Percentiles rank a stretch among this genome's conserved stretches.
phyloP scores from a whole-genome alignment of 352 stramenopile species.

The Phytophthora pistaciae region DNA sequence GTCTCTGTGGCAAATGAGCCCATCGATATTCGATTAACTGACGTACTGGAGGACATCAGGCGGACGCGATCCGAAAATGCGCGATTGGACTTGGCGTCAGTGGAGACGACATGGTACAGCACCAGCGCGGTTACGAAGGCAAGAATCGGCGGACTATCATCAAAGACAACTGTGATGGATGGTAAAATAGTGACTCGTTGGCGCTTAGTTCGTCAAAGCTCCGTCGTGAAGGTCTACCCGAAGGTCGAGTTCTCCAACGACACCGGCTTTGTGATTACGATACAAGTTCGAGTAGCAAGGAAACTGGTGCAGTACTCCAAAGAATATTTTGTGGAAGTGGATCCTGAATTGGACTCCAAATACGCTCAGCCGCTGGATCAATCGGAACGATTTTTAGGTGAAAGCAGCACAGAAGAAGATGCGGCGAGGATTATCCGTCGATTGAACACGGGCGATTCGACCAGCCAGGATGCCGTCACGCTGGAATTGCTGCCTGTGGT shows the following conservation, averaged over 20 bases:
- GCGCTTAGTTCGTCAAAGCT: conserved; percentile 26
- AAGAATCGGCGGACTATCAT: conserved; percentile 25
- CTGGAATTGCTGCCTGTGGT: conserved; percentile 10
- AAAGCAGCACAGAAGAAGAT: background rate
- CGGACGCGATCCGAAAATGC: background rate
- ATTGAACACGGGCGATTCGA: background rate
- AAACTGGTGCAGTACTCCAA: conserved; percentile 16
- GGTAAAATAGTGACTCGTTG: conserved; percentile 22
- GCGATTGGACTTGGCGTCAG: conserved; percentile 19
- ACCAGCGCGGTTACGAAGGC: conserved; percentile 20
- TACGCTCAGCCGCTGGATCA: background rate
- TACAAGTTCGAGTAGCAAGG: conserved; percentile 9
- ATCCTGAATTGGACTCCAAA: background rate
- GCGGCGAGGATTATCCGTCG: background rate
- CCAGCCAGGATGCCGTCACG: background rate
- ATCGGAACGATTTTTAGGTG: background rate
- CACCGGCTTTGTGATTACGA: conserved; percentile 16
- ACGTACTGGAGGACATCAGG: conserved; percentile 26
- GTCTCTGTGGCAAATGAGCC: conserved; percentile 3
- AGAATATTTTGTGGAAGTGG: background rate
- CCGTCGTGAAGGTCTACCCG: conserved; percentile 21
- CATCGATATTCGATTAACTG: conserved; percentile 18
- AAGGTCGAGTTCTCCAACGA: conserved; percentile 12
- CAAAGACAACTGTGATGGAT: conserved; percentile 4
- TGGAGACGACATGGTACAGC: conserved; percentile 26